Conservation (phyloP, 306 rosid species). For the Vigna reflexopilosa region DNA sequence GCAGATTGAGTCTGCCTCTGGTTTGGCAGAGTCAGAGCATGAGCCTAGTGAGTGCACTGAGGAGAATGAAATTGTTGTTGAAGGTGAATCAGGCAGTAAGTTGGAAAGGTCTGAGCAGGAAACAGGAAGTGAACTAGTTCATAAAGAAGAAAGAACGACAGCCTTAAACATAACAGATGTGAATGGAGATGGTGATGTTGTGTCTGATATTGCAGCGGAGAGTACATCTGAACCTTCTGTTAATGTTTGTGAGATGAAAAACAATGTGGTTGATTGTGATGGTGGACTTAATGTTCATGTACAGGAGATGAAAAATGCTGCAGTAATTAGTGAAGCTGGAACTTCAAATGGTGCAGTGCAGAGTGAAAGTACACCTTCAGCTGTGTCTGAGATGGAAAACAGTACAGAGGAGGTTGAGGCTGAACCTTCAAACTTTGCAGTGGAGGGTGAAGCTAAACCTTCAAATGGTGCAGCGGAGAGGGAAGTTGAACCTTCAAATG, state of each 20-base stretch:
- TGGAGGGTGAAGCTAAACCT: not conserved
- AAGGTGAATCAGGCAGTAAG: constrained; percentile 29
- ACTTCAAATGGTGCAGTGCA: not conserved
- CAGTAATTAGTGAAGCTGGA: not conserved
- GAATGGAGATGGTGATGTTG: constrained; percentile 28
- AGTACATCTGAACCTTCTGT: constrained; percentile 34
- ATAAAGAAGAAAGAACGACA: constrained; percentile 33
- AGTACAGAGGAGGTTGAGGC: not conserved
- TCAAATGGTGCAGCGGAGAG: not conserved
- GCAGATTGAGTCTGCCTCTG: constrained; percentile 22
- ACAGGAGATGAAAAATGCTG: not conserved
- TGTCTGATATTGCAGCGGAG: constrained; percentile 32
- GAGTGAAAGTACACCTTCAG: not conserved
- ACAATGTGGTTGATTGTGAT: not conserved
- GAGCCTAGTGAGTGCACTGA: constrained; percentile 24
- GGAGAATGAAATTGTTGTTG: constrained; percentile 39
- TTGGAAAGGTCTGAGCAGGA: constrained; percentile 33
- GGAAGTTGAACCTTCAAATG: not conserved
- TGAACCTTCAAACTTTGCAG: not conserved
- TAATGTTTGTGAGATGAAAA: constrained; percentile 7
- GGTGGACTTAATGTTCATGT: not conserved
- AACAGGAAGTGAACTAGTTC: constrained; percentile 41
- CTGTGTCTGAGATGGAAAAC: not conserved
- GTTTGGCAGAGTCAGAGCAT: constrained; percentile 26
- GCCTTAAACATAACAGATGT: constrained; percentile 38